A percentile compares a stretch with the other conserved stretches of the same genome.
Evolutionary conservation across 345 rosid genomes (phyloP).

Genomic region (Raphanus raphanistrum): DNA sequence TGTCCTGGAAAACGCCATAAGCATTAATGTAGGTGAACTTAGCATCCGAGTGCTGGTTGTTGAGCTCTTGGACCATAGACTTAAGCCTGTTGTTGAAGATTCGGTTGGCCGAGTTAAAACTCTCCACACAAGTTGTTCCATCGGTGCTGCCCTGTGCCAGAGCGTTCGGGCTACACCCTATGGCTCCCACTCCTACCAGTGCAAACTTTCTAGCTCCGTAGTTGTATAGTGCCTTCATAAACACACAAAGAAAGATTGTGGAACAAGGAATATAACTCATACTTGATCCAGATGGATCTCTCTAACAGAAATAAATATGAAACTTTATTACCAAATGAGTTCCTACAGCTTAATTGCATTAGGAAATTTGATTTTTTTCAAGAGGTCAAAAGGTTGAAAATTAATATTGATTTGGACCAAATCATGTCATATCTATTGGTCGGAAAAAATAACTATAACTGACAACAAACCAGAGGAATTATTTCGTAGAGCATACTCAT

Average conservation of each 20-base stretch:
- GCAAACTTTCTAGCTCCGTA: constrained; percentile 85
- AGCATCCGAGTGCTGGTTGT: constrained; percentile 53
- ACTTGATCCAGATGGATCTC: neutral
- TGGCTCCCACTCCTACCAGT: constrained; percentile 72
- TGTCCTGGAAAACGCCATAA: constrained; percentile 72
- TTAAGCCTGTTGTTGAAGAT: constrained; percentile 71
- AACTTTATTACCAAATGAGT: neutral
- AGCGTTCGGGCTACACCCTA: constrained; percentile 87
- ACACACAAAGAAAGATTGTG: constrained; percentile 1
- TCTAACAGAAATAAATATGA: neutral
- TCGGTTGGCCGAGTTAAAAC: constrained; percentile 61
- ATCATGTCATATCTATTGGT: neutral
- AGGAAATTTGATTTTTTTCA: neutral
- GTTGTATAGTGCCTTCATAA: constrained; percentile 54
- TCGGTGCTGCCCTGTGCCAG: constrained; percentile 65
- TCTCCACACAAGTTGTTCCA: constrained; percentile 60
- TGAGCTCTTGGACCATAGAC: constrained; percentile 66
- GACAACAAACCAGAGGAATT: neutral
- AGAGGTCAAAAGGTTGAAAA: neutral
- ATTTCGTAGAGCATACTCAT: neutral
- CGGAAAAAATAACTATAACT: neutral
- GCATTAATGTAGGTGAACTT: constrained; percentile 64
- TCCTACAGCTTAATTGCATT: neutral
- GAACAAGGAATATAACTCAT: neutral
- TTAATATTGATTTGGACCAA: neutral